Percentiles rank a stretch among this genome's conserved stretches.
Evolutionary conservation across 2,329 filamentous ascomycete genomes (phyloP).

Genomic region (Pestalotiopsis fici): DNA sequence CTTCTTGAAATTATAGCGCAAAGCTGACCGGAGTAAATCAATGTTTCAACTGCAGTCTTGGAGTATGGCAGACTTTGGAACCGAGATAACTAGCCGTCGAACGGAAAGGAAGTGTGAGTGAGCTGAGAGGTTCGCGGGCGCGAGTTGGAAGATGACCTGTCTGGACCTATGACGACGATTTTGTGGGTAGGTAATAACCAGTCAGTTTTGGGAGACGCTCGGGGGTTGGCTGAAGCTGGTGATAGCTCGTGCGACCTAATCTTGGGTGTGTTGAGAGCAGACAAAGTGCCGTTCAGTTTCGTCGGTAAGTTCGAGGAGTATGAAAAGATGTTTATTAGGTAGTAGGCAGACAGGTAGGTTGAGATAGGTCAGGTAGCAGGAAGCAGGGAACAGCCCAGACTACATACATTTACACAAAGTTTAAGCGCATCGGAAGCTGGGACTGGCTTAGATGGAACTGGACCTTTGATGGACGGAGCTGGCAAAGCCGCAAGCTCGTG

Average conservation of each 20-base stretch:
- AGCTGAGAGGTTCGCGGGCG: background rate
- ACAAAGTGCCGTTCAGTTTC: constrained; percentile 5
- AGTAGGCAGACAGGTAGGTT: background rate
- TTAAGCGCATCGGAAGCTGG: constrained; percentile 14
- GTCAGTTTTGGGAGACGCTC: too few relatives aligned
- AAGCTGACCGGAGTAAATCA: background rate
- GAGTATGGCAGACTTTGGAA: background rate
- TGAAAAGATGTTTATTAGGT: background rate
- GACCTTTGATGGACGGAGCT: background rate
- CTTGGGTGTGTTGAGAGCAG: constrained; percentile 15
- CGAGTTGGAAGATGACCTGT: background rate
- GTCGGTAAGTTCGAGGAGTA: background rate
- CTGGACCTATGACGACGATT: background rate
- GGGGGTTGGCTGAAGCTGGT: background rate
- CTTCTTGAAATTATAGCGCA: background rate
- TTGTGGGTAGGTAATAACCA: too few relatives aligned
- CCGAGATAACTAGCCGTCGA: background rate
- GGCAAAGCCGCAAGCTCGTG: background rate
- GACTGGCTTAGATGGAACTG: background rate
- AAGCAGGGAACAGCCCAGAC: background rate
- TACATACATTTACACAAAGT: background rate
- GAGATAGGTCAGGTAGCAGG: background rate
- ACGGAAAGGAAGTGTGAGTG: background rate
- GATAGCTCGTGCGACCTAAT: constrained; percentile 12
- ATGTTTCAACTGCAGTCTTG: background rate